Evolutionary conservation across 768 basidiomycete genomes (phyloP).

Genomic region (Lactarius psammicola): DNA sequence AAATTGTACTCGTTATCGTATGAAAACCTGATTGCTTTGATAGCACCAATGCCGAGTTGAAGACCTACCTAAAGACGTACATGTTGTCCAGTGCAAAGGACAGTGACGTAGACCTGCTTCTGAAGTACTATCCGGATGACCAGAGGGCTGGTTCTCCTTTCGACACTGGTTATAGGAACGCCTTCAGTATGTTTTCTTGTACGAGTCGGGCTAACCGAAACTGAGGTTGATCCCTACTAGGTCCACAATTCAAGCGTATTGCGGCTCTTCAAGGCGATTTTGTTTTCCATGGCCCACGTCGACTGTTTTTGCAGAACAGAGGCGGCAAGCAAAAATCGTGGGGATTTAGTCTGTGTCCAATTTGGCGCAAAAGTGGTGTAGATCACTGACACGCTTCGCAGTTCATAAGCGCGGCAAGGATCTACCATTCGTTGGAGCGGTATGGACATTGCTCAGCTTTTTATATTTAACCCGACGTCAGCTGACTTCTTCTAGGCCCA

Average conservation of each 20-base stretch:
- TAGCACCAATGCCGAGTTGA: constrained; percentile 4
- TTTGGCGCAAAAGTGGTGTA: neutral
- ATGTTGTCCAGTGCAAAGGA: constrained; percentile 32
- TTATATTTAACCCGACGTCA: neutral
- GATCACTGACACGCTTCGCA: neutral
- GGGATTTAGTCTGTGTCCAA: constrained; percentile 21
- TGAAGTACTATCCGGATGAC: constrained; percentile 30
- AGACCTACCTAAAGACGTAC: constrained; percentile 20
- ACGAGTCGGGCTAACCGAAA: neutral
- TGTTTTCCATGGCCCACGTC: constrained; percentile 27
- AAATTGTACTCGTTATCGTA: neutral
- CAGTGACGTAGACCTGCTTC: constrained; percentile 27
- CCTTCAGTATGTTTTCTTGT: constrained; percentile 34
- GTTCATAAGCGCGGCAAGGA: constrained; percentile 27
- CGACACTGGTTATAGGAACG: constrained; percentile 23
- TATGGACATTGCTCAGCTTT: neutral
- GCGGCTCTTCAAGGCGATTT: constrained; percentile 27
- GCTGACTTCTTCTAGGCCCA: constrained; percentile 14
- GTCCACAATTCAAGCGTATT: constrained; percentile 27
- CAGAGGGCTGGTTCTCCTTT: constrained; percentile 25
- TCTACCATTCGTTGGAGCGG: constrained; percentile 22
- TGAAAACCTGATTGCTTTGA: neutral
- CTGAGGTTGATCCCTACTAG: neutral
- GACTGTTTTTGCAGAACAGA: constrained; percentile 21
- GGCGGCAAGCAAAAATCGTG: constrained; percentile 23